Evolutionary conservation across 768 basidiomycete genomes (phyloP).

Genomic region (Leccinum imitatum): DNA sequence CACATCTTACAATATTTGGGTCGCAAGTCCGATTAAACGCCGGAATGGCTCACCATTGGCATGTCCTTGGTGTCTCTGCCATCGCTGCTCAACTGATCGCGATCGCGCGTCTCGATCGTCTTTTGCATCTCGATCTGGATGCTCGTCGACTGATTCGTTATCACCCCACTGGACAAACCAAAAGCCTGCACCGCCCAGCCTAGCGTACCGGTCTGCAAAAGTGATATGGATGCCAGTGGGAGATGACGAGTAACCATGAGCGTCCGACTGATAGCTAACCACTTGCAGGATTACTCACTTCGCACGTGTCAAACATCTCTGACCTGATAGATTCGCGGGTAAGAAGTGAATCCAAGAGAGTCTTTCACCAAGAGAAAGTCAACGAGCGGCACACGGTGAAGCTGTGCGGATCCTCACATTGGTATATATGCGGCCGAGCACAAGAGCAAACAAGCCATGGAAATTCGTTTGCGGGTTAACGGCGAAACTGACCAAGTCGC

Average conservation of each 20-base stretch:
- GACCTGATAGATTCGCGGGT: conserved; percentile 2
- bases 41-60: not conserved
- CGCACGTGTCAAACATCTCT: not conserved
- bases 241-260: not conserved
- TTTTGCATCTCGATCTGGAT: not conserved
- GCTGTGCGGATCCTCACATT: not conserved
- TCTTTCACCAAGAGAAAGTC: conserved; percentile 3
- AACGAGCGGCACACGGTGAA: not conserved
- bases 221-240: not conserved
- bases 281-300: not conserved
- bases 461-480: not conserved
- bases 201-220: not conserved
- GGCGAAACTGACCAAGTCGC: not conserved
- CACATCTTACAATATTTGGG: not conserved
- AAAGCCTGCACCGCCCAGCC: not conserved
- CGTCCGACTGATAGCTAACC: not conserved
- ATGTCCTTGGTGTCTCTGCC: no score
- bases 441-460: not conserved
- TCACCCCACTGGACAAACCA: not conserved
- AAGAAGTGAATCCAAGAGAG: conserved; percentile 12
- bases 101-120: not conserved
- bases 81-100: no score
- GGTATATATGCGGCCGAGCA: not conserved
- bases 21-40: not conserved
- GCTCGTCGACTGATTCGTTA: not conserved